Conservation (phyloP, 2,329 filamentous ascomycete genomes). For the Nemania sp. region DNA sequence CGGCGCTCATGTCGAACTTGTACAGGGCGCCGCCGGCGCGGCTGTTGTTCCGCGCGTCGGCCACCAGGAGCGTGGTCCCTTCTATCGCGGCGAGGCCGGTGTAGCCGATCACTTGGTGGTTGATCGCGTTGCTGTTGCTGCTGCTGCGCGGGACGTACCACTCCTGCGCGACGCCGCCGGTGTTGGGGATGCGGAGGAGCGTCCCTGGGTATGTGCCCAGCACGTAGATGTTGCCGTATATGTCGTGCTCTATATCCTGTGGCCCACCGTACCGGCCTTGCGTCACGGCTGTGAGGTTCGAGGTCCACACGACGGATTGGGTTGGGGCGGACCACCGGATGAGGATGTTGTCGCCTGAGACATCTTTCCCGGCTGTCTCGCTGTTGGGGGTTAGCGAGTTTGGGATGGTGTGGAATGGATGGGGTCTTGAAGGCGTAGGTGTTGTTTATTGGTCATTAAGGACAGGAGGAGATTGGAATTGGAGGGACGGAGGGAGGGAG, state of each 20-base stretch:
- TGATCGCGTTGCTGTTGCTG: background rate
- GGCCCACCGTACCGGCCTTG: slow-evolving; percentile 43
- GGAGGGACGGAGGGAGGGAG: background rate
- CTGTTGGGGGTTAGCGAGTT: background rate
- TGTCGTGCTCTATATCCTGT: slow-evolving; percentile 47
- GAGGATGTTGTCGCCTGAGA: slow-evolving; percentile 45
- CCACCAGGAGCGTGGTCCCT: slow-evolving; percentile 39
- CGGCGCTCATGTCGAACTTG: slow-evolving; percentile 40
- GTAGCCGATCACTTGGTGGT: slow-evolving; percentile 38
- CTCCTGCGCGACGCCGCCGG: slow-evolving; percentile 35
- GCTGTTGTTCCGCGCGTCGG: slow-evolving; percentile 36
- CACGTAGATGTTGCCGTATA: slow-evolving; percentile 43
- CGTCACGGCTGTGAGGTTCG: slow-evolving; percentile 41
- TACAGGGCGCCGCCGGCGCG: slow-evolving; percentile 39
- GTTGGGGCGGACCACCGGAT: slow-evolving; percentile 42
- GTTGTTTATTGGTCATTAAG: background rate
- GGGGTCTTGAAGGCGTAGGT: background rate
- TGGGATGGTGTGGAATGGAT: background rate
- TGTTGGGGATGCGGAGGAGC: slow-evolving; percentile 41
- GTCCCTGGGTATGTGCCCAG: slow-evolving; percentile 46
- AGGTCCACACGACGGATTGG: slow-evolving; percentile 38
- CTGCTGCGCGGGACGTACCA: slow-evolving; percentile 41
- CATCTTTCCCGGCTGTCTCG: slow-evolving; percentile 42
- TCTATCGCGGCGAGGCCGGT: slow-evolving; percentile 37
- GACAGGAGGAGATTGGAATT: background rate